Percentiles rank a stretch among this genome's conserved stretches.
Conservation (phyloP, 2,329 filamentous ascomycete species). For the Aspergillus chevalieri region DNA sequence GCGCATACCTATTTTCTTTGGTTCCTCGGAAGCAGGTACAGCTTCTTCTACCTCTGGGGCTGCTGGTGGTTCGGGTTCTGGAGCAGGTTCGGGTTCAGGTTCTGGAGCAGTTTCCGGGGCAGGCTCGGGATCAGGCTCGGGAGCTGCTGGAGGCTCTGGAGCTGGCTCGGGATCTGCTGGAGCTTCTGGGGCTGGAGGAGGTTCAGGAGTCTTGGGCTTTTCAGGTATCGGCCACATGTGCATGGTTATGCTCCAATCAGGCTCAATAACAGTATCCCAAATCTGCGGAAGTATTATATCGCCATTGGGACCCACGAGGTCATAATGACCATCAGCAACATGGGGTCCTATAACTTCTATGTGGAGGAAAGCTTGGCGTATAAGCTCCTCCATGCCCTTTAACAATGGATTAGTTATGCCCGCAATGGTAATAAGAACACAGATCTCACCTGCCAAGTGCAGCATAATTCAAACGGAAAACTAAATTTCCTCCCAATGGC, state of each 20-base stretch:
- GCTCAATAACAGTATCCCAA: slow-evolving; percentile 75
- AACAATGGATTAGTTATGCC: slow-evolving; percentile 3
- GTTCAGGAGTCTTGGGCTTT: slow-evolving; percentile 38
- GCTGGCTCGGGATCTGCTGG: slow-evolving; percentile 21
- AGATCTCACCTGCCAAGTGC: slow-evolving; percentile 68
- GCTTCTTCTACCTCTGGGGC: slow-evolving; percentile 11
- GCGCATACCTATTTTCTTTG: slow-evolving; percentile 30
- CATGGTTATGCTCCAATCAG: slow-evolving; percentile 67
- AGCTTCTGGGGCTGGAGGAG: slow-evolving; percentile 26
- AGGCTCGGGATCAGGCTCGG: slow-evolving; percentile 13
- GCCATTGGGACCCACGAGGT: slow-evolving; percentile 69
- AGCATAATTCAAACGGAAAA: slow-evolving; percentile 81
- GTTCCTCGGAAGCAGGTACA: slow-evolving; percentile 15
- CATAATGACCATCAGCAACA: slow-evolving; percentile 72
- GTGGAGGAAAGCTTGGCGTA: slow-evolving; percentile 75
- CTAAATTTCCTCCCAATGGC: slow-evolving; percentile 86
- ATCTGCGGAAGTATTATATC: slow-evolving; percentile 77
- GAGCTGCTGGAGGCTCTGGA: slow-evolving; percentile 14
- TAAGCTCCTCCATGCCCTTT: slow-evolving; percentile 79
- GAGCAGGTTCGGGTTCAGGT: slow-evolving; percentile 3
- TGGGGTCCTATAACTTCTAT: slow-evolving; percentile 70
- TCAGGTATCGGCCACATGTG: slow-evolving; percentile 60
- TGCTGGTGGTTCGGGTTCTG: slow-evolving; percentile 5
- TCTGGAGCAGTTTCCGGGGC: slow-evolving; percentile 6
- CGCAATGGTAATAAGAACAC: slow-evolving; percentile 16